A percentile compares a stretch with the other conserved stretches of the same genome.
Conservation (phyloP, 371 early-diverging fungal species). For the Syncephalastrum monosporum region DNA sequence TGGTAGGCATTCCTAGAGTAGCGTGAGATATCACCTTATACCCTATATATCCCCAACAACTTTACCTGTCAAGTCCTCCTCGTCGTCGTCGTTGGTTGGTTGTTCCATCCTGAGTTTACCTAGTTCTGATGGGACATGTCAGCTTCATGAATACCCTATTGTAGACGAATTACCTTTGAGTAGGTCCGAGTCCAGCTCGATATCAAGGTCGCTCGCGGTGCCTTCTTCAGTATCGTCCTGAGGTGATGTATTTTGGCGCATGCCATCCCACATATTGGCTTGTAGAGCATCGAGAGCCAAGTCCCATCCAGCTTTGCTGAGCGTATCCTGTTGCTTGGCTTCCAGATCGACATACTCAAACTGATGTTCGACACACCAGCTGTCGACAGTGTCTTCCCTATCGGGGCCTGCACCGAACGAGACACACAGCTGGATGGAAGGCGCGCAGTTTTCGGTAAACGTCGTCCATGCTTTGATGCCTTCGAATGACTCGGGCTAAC, state of each 20-base stretch:
- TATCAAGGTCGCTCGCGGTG: neutral
- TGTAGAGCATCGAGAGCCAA: constrained; percentile 62
- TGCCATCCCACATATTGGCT: constrained; percentile 74
- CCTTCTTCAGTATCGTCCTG: constrained; percentile 12
- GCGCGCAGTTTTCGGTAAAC: constrained; percentile 55
- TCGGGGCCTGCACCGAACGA: constrained; percentile 19
- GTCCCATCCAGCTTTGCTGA: constrained; percentile 40
- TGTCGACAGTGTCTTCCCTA: constrained; percentile 23
- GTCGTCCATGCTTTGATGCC: constrained; percentile 53
- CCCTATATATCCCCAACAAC: constrained; percentile 15
- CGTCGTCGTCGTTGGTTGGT: constrained; percentile 17
- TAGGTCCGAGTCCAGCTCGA: neutral
- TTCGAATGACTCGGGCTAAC: constrained; percentile 52
- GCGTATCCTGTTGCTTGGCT: constrained; percentile 23
- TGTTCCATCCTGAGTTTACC: neutral
- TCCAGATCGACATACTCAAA: constrained; percentile 67
- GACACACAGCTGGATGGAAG: constrained; percentile 59
- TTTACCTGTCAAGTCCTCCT: constrained; percentile 42
- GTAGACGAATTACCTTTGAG: neutral
- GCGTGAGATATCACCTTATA: neutral
- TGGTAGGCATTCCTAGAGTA: constrained; percentile 34
- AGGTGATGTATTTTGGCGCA: constrained; percentile 35
- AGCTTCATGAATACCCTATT: neutral
- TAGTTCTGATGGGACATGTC: constrained; percentile 1
- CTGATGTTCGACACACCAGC: constrained; percentile 62